These are phyloP conservation scores for Psidium guajava DNA, from an alignment of 345 rosid genomes.

Conservation along the genomic window DNA sequence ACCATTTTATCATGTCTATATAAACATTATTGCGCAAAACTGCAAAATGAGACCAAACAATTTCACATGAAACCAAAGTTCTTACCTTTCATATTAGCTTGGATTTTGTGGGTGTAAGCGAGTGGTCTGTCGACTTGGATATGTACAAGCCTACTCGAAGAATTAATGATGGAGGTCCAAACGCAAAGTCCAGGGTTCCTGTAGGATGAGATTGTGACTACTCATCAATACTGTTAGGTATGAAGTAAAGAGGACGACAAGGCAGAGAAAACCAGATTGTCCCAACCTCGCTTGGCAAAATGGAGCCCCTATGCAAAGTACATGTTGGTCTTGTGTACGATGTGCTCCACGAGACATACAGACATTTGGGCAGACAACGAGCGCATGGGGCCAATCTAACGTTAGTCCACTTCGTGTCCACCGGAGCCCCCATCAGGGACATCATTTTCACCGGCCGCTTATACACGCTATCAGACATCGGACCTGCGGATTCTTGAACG, in stretches of 20 bases:
- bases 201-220: not conserved
- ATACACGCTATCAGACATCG: not conserved
- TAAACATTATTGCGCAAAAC: not conserved
- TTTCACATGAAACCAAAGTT: not conserved
- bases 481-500: not conserved
- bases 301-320: not conserved
- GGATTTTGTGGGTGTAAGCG: not conserved
- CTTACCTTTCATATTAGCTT: not conserved
- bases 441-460: not conserved
- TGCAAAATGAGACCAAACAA: not conserved
- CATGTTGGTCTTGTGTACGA: not conserved
- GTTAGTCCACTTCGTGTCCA: not conserved
- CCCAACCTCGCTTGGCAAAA: not conserved
- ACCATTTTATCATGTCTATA: not conserved
- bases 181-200: not conserved
- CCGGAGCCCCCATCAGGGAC: not conserved
- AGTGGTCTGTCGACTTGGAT: not conserved
- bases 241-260: not conserved
- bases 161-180: not conserved
- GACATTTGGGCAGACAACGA: not conserved
- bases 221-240: not conserved
- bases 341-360: not conserved
- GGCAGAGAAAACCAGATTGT: not conserved
- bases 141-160: not conserved
- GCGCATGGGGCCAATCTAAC: not conserved